Conservation (phyloP, 306 rosid species). For the Dicorynia guianensis region DNA sequence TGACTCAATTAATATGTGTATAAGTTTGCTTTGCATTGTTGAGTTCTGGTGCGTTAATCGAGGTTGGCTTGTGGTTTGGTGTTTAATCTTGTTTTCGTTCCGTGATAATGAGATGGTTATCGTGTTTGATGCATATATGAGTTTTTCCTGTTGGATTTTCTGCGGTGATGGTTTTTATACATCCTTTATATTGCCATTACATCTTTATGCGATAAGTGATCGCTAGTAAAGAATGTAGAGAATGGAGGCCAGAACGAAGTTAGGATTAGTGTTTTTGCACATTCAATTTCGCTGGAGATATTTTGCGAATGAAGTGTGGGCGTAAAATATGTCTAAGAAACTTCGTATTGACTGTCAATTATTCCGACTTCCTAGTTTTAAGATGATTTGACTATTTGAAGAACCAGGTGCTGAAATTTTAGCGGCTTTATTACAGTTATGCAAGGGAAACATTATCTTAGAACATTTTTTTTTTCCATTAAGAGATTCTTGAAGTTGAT, state of each 20-base stretch:
- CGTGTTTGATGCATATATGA: not conserved
- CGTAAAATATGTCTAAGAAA: not conserved
- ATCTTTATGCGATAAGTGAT: not conserved
- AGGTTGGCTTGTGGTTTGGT: not conserved
- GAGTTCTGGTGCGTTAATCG: not conserved
- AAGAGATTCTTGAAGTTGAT: too few species aligned
- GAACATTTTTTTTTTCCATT: too few species aligned
- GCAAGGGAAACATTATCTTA: too few species aligned
- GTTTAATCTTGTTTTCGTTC: not conserved
- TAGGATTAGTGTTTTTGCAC: not conserved
- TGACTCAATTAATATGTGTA: not conserved
- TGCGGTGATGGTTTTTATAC: not conserved
- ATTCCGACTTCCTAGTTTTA: not conserved
- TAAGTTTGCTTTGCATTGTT: not conserved
- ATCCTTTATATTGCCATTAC: not conserved
- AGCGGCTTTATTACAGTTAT: not conserved
- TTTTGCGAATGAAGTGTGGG: not conserved
- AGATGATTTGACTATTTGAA: not conserved
- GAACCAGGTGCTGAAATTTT: not conserved
- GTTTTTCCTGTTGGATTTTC: not conserved
- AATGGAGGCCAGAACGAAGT: not conserved
- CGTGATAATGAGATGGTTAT: not conserved
- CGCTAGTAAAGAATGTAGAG: not conserved
- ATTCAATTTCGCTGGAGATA: not conserved
- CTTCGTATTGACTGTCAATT: not conserved